Evolutionary conservation across 306 rosid species (phyloP).

Genomic region (Cyclanthera cordifolia): DNA sequence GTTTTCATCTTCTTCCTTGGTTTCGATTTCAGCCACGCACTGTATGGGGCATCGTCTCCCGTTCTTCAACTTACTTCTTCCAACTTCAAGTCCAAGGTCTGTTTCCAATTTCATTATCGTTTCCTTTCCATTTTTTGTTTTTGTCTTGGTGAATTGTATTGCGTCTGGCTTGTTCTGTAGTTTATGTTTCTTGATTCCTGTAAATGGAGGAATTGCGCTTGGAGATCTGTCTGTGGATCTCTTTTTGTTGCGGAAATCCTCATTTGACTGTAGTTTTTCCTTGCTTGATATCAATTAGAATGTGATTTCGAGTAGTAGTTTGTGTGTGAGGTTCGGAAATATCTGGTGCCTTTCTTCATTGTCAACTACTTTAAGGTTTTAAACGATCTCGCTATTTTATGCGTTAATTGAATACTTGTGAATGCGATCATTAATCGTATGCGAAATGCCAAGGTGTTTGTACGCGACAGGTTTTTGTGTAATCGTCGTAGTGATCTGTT

Average conservation of each 20-base stretch:
- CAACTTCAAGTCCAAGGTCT: conserved; percentile 93
- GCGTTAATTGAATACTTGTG: neutral
- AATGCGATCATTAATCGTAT: neutral
- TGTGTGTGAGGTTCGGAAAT: neutral
- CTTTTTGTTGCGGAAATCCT: neutral
- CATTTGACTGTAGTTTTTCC: neutral
- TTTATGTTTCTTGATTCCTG: neutral
- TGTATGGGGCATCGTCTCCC: conserved; percentile 82
- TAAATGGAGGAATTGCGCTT: neutral
- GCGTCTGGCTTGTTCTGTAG: neutral
- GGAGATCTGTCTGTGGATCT: neutral
- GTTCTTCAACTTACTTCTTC: conserved; percentile 84
- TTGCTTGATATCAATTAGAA: neutral
- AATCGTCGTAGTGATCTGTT: neutral
- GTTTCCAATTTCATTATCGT: conserved; percentile 1
- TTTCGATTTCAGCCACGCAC: conserved; percentile 43
- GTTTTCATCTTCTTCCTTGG: conserved; percentile 17
- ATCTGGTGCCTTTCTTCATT: neutral
- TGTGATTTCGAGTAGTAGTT: neutral
- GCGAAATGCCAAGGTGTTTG: neutral
- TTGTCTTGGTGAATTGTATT: neutral
- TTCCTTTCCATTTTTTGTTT: neutral
- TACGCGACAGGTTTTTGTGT: neutral
- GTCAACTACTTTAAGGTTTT: neutral
- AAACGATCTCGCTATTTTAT: neutral